Base-by-base conservation (phyloP, 2,329 filamentous ascomycete species). In the Ploettnerulaceae sp. region DNA sequence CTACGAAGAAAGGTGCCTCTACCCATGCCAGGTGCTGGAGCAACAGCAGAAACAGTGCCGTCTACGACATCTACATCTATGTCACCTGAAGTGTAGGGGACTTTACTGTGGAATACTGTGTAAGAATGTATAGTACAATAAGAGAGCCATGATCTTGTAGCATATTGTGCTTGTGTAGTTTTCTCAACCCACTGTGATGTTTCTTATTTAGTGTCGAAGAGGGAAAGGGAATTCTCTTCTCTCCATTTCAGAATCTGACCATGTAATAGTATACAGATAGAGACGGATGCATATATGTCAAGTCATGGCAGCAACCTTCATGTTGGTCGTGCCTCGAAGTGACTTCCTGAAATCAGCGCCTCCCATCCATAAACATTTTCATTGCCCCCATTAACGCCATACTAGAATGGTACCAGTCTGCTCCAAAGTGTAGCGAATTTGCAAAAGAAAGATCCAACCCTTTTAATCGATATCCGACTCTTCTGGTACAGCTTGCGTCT, bases 1-100 rank as follows among this genome's bases (percentile, higher is more conserved):
- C 86, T 90, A 38, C 79, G 89, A 67, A 78, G 81, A 31, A 57
- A 58, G 51, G 50, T 61, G 43, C 59, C 61, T 25, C 49, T 64
- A 4, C 41, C 45, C 15, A 47, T 49, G 39, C 45, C 47, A 36
- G 14, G 40, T 25, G 36, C 17, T 14, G 34, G 14, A 17, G 8
- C 35, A 31, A 17, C 29, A 26, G 14, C 39, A 21, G 36, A 45
- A 24, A 39, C 31, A 17, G 14, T 42, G 17, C 25, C 57, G 22
- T 37, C 48, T 11, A 53, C 56, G n/a, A 45, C 46, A 8, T 57
- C 60, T 31, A 37, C 59, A 40, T 60, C 58, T 43, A 38, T 49
- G 7, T 57, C 57, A 26, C 58, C 59, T 36, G 57, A 51, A 37
- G 56, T 57, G 29, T 63, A 56, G 42, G 25, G 3, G 7, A 29